Conservation (phyloP, 768 basidiomycete species). For the Rhizopogon rudus region DNA sequence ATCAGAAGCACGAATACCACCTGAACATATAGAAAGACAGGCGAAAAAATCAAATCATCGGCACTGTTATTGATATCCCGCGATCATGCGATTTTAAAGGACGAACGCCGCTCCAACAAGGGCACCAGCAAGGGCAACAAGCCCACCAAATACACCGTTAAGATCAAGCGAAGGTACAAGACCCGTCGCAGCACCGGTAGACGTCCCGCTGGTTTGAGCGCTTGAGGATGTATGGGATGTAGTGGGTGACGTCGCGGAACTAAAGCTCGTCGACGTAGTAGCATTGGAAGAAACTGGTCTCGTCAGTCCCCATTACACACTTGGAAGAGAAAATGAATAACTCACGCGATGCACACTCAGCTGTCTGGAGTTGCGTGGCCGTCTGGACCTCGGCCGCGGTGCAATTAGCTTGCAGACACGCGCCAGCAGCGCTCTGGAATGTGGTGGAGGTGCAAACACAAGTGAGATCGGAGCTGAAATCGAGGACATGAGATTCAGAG, state of each 20-base stretch:
- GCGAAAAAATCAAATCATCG: background rate
- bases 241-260: background rate
- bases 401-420: conserved; percentile 34
- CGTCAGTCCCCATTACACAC: background rate
- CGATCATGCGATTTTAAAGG: conserved; percentile 5
- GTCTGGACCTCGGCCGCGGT: conserved; percentile 21
- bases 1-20: background rate
- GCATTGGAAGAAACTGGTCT: background rate
- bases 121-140: conserved; percentile 21
- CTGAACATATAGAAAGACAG: background rate
- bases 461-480: conserved; percentile 30
- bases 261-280: background rate
- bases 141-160: conserved; percentile 11
- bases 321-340: background rate
- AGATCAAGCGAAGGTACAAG: conserved; percentile 14
- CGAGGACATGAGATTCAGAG: background rate
- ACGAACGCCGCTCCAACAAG: conserved; percentile 21
- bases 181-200: conserved; percentile 12
- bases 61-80: background rate
- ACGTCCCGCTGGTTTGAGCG: background rate
- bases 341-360: conserved; percentile 27
- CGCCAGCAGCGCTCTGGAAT: conserved; percentile 30
- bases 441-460: conserved; percentile 35
- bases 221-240: background rate
- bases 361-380: conserved; percentile 26